Base-by-base conservation (phyloP, 2,329 filamentous ascomycete genomes). In the Atkinsonella hypoxylon region DNA sequence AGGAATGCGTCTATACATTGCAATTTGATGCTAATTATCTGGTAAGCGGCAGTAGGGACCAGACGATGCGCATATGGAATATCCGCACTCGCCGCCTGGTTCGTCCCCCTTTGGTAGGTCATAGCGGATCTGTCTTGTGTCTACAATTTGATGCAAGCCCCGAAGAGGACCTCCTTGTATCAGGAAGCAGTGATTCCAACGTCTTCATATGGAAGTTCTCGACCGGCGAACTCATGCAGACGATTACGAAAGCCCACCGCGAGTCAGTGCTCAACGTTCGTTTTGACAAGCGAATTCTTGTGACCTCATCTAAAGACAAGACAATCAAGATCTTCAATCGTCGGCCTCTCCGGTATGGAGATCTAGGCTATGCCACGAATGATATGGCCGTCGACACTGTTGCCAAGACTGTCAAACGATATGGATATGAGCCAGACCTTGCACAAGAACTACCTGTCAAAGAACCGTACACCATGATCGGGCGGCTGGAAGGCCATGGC, bases 241-340 rank as follows among this genome's bases (percentile, higher is more conserved):
- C 82, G 51, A 79, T 97, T 32, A 74, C 75, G 1, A 75, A 80
- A 43, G 91, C 91, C 0, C 93, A 98, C 64, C 73, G 76, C 31
- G 93, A 98, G 66, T 95, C 91, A 0, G 90, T 98, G 0, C 73
- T 98, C 15, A 97, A 97, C 61, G 81, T 98, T 51, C 81, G 87
- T 54, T 98, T 97, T 58, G 90, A 97, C 62, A 84, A 88, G 57
- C 81, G 88, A 9, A 94, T 94, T 55, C 75, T 98, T 4, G 89
- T 97, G 12, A 98, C 93, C 0, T 97, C 93, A 61, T 97, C 91
- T 46, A 98, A 98, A 65, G 93, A 98, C 67, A 94, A 90, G 66
- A 85, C 85, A 0, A 95, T 98, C 73, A 96, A 96, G 67, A 83
- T 98, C 17, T 98, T 95, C 79, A 97, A 91, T 64, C 82, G 93